A percentile compares a stretch with the other conserved stretches of the same genome.
Evolutionary conservation across 495 filamentous ascomycete species (phyloP).

Genomic region (Xylaria bambusicola): DNA sequence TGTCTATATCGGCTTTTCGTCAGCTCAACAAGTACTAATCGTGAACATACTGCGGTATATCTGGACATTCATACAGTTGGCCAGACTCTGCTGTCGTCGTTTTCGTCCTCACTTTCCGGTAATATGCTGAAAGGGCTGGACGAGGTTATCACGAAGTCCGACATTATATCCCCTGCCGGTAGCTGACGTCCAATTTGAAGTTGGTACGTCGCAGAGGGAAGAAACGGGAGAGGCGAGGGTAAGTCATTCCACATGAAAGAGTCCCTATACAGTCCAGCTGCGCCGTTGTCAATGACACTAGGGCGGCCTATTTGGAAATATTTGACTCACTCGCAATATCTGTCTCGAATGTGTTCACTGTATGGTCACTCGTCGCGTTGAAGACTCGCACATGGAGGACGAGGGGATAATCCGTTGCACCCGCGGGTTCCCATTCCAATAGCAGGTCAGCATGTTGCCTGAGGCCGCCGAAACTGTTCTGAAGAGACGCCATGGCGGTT

Average conservation of each 20-base stretch:
- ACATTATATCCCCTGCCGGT: slow-evolving; percentile 9
- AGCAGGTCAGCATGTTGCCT: slow-evolving; percentile 24
- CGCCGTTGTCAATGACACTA: slow-evolving; percentile 8
- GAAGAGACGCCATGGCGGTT: slow-evolving; percentile 23
- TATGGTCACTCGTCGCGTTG: slow-evolving; percentile 34
- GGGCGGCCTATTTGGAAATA: neutral
- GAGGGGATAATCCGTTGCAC: slow-evolving; percentile 32
- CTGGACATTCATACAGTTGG: slow-evolving; percentile 4
- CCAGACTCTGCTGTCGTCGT: slow-evolving; percentile 16
- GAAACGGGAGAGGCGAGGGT: slow-evolving; percentile 42
- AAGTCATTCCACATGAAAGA: slow-evolving; percentile 38
- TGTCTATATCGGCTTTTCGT: slow-evolving; percentile 16
- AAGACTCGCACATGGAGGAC: slow-evolving; percentile 35
- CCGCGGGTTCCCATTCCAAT: slow-evolving; percentile 34
- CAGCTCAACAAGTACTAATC: neutral
- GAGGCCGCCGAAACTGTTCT: slow-evolving; percentile 32
- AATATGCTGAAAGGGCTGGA: slow-evolving; percentile 28
- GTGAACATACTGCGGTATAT: neutral
- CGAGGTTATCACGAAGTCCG: slow-evolving; percentile 14
- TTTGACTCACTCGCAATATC: slow-evolving; percentile 36
- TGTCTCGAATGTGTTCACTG: slow-evolving; percentile 32
- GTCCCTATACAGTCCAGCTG: slow-evolving; percentile 32
- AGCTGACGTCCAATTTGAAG: slow-evolving; percentile 35
- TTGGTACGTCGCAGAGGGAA: slow-evolving; percentile 39
- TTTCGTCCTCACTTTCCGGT: slow-evolving; percentile 10